Evolutionary conservation across 169 alveolate species (phyloP).

Genomic region (Plasmodium adleri): DNA sequence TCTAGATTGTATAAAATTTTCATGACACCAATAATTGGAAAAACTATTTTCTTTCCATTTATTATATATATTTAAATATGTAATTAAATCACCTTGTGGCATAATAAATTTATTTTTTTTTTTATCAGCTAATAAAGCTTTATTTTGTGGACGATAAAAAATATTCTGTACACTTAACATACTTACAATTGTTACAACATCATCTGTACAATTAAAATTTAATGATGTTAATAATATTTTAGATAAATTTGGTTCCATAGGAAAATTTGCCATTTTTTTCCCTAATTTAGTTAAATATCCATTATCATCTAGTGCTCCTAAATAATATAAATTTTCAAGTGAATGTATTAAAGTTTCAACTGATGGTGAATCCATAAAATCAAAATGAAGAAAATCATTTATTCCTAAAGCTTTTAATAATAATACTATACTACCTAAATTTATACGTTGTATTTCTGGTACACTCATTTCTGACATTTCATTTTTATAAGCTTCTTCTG

Average conservation of each 20-base stretch:
- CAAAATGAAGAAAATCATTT: slow-evolving; percentile 98
- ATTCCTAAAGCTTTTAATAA: slow-evolving; percentile 99
- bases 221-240: slow-evolving; percentile 97
- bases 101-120: slow-evolving; percentile 95
- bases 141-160: slow-evolving; percentile 98
- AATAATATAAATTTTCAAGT: slow-evolving; percentile 96
- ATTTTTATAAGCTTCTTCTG: slow-evolving; percentile 97
- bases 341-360: slow-evolving; percentile 95
- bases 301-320: slow-evolving; percentile 99
- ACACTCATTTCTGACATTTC: slow-evolving; percentile 99
- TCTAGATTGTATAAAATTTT: slow-evolving; percentile 96
- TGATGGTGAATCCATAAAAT: slow-evolving; percentile 99
- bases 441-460: slow-evolving; percentile 99
- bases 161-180: slow-evolving; percentile 98
- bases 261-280: slow-evolving; percentile 99
- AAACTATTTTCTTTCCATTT: slow-evolving; percentile 95
- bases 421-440: slow-evolving; percentile 98
- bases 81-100: slow-evolving; percentile 98
- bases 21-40: slow-evolving; percentile 97
- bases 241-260: slow-evolving; percentile 97
- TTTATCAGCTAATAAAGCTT: slow-evolving; percentile 96
- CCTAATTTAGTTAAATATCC: slow-evolving; percentile 99
- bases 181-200: slow-evolving; percentile 97
- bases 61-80: slow-evolving; percentile 96
- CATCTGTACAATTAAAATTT: slow-evolving; percentile 98